Evolutionary conservation across 106 monocot species (phyloP).

Genomic region (Acorus gramineus): DNA sequence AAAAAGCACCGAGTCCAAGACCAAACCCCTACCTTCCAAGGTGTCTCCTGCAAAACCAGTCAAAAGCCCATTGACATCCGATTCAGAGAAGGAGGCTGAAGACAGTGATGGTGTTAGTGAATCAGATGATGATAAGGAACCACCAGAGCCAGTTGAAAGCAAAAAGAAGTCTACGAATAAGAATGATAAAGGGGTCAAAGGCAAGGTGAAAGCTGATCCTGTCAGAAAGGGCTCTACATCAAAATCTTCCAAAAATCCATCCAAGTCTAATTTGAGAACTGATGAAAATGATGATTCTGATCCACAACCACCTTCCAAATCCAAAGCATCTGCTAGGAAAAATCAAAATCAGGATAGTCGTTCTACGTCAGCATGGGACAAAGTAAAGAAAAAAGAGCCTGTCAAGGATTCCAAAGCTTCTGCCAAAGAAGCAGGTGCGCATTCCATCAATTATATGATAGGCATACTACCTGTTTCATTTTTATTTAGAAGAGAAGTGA

Average conservation of each 20-base stretch:
- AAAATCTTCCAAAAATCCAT: conserved; percentile 18
- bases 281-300: conserved; percentile 12
- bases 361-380: neutral
- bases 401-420: conserved; percentile 10
- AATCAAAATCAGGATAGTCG: conserved; percentile 15
- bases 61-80: conserved; percentile 17
- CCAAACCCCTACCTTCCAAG: conserved; percentile 8
- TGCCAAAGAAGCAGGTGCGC: conserved; percentile 28
- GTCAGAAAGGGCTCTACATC: no score
- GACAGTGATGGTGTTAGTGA: no score
- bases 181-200: no score
- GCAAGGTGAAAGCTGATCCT: no score
- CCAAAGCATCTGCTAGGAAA: neutral
- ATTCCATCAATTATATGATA: neutral
- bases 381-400: conserved; percentile 18
- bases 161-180: no score
- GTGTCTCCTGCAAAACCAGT: conserved; percentile 16
- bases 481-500: no score
- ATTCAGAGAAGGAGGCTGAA: conserved; percentile 5
- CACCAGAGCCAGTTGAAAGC: no score
- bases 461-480: no score
- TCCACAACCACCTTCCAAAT: conserved; percentile 16
- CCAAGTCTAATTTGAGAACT: conserved; percentile 7
- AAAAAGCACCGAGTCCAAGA: conserved; percentile 8
- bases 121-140: conserved; percentile 4